Percentiles rank a stretch among this genome's conserved stretches.
Conservation (phyloP, 2,329 filamentous ascomycete genomes). For the Xylariales sp. region DNA sequence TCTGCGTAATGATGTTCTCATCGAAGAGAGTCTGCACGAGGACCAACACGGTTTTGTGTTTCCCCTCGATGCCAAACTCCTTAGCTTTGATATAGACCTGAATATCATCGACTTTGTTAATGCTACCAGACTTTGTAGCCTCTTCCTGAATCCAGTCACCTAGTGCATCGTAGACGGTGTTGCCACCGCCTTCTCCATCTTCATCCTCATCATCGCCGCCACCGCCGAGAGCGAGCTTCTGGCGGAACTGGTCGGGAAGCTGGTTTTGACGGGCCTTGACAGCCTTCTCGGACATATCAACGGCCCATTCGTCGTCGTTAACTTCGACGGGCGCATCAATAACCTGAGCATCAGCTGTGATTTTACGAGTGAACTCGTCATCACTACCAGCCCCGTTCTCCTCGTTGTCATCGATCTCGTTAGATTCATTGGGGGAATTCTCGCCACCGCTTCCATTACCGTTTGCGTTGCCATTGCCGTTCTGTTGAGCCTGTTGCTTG, state of each 20-base stretch:
- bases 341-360: conserved; percentile 70
- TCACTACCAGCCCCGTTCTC: conserved; percentile 81
- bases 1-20: conserved; percentile 88
- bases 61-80: conserved; percentile 91
- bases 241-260: conserved; percentile 94
- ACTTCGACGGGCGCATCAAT: conserved; percentile 67
- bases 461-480: conserved; percentile 59
- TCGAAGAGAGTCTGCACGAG: conserved; percentile 95
- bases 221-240: conserved; percentile 81
- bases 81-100: conserved; percentile 97
- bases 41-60: conserved; percentile 92
- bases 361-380: conserved; percentile 88
- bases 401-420: conserved; percentile 63
- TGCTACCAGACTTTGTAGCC: conserved; percentile 75
- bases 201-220: conserved; percentile 77
- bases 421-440: conserved; percentile 70
- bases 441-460: conserved; percentile 70
- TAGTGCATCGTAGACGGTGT: conserved; percentile 87
- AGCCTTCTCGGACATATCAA: conserved; percentile 95
- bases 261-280: conserved; percentile 94
- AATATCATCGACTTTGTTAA: conserved; percentile 85
- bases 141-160: conserved; percentile 90
- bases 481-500: conserved; percentile 76
- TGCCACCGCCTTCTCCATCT: conserved; percentile 79
- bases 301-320: conserved; percentile 93